A percentile compares a stretch with the other conserved stretches of the same genome.
Conservation (phyloP, 2,329 filamentous ascomycete genomes). For the Cladosporium sp. region DNA sequence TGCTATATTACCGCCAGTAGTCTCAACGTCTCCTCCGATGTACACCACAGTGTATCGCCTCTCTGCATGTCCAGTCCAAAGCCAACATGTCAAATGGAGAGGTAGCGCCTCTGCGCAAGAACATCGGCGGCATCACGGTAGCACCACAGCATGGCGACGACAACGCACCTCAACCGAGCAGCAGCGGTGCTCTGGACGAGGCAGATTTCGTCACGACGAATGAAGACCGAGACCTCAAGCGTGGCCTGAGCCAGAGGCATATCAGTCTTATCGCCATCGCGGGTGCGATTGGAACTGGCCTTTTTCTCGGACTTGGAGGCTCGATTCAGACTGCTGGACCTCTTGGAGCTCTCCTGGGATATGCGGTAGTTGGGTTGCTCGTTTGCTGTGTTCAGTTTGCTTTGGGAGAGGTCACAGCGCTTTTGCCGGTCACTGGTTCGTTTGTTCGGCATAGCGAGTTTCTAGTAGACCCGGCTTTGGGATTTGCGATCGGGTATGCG, state of each 20-base stretch:
- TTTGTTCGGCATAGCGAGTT: constrained; percentile 49
- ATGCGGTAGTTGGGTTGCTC: constrained; percentile 46
- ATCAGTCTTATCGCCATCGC: constrained; percentile 64
- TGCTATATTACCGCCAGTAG: no score
- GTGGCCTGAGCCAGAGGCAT: constrained; percentile 48
- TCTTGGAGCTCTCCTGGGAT: constrained; percentile 49
- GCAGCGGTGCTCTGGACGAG: no score
- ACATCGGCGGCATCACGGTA: no score
- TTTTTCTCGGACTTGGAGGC: constrained; percentile 53
- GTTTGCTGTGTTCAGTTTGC: constrained; percentile 49
- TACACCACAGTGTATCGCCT: no score
- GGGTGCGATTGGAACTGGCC: constrained; percentile 66
- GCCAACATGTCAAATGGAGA: no score
- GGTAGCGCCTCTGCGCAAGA: no score
- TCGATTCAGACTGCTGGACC: constrained; percentile 50
- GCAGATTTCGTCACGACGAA: no score
- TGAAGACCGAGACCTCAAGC: no score
- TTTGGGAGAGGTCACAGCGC: constrained; percentile 47
- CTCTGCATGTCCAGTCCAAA: no score
- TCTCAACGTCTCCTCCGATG: no score
- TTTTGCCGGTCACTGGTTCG: constrained; percentile 48
- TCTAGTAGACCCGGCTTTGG: constrained; percentile 46
- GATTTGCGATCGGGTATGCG: constrained; percentile 22
- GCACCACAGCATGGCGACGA: no score
- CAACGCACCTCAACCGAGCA: no score